These are phyloP conservation scores for Bipolaris victoriae DNA, from an alignment of 2,329 filamentous ascomycete species.

Conservation along the genomic window DNA sequence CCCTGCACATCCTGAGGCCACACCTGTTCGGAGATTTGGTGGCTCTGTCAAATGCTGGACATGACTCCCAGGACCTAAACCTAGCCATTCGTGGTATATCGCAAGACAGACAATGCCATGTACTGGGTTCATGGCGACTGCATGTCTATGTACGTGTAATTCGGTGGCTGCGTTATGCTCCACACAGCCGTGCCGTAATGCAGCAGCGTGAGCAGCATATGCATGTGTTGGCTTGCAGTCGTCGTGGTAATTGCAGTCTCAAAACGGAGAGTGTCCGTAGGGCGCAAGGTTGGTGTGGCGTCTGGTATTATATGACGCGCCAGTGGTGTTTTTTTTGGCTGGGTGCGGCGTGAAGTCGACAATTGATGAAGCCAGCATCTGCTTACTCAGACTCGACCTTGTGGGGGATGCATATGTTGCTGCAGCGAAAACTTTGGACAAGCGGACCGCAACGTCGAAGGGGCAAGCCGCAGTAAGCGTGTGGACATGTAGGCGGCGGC, in stretches of 20 bases:
- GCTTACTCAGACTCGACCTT: not conserved
- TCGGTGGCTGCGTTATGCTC: not conserved
- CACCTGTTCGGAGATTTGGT: slow-evolving; percentile 5
- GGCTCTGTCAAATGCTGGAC: slow-evolving; percentile 5
- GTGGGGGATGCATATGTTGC: not conserved
- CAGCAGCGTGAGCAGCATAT: too few species aligned
- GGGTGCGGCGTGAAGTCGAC: not conserved
- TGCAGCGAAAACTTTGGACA: not conserved
- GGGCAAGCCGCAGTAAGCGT: not conserved
- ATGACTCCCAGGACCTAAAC: not conserved
- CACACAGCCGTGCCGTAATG: not conserved
- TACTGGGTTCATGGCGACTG: not conserved
- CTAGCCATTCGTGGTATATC: not conserved
- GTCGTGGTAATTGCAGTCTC: not conserved
- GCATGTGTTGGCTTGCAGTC: not conserved
- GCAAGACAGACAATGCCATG: not conserved
- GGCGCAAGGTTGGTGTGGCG: not conserved
- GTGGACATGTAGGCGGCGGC: not conserved
- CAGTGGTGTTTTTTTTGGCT: not conserved
- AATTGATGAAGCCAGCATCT: not conserved
- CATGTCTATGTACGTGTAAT: not conserved
- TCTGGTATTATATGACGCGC: not conserved
- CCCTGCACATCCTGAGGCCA: slow-evolving; percentile 4
- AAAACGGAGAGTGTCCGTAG: not conserved
- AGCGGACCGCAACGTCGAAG: not conserved